A percentile compares a stretch with the other conserved stretches of the same genome.
phyloP scores from a whole-genome alignment of 2,329 filamentous ascomycete species.

The Paracamarosporium sp. region DNA sequence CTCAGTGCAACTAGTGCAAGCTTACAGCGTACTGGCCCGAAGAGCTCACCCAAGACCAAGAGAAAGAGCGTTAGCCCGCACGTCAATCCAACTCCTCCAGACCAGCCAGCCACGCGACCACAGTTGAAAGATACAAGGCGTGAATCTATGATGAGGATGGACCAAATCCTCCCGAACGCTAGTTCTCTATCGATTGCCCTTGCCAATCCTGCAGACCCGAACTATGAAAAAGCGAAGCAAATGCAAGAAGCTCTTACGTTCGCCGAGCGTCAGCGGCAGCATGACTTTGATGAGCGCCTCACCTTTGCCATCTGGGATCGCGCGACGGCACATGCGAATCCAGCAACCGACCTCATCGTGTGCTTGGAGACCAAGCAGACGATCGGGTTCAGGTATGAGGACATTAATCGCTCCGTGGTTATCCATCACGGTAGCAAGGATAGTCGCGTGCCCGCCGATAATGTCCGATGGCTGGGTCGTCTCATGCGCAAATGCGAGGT shows the following conservation, averaged over 20 bases:
- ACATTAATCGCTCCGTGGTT: slow-evolving; percentile 88
- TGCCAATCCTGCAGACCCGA: slow-evolving; percentile 34
- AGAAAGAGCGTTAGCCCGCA: slow-evolving; percentile 36
- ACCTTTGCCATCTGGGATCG: slow-evolving; percentile 95
- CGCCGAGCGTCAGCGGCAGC: slow-evolving; percentile 74
- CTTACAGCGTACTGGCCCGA: slow-evolving; percentile 61
- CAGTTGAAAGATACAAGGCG: slow-evolving; percentile 45
- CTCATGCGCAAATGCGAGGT: slow-evolving; percentile 95
- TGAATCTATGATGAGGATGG: slow-evolving; percentile 58
- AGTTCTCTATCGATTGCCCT: slow-evolving; percentile 39
- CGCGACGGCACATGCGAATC: slow-evolving; percentile 89
- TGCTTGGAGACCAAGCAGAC: slow-evolving; percentile 89
- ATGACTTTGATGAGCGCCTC: slow-evolving; percentile 80
- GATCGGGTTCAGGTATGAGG: slow-evolving; percentile 96
- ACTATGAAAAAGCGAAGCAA: slow-evolving; percentile 36
- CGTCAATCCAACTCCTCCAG: slow-evolving; percentile 6
- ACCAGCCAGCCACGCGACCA: slow-evolving; percentile 11
- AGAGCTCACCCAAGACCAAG: slow-evolving; percentile 56
- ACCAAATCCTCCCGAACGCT: slow-evolving; percentile 52
- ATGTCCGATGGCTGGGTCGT: slow-evolving; percentile 92
- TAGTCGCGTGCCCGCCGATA: slow-evolving; percentile 90
- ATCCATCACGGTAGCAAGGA: slow-evolving; percentile 95
- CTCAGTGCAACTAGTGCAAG: slow-evolving; percentile 91
- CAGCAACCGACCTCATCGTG: slow-evolving; percentile 89
- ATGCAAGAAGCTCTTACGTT: slow-evolving; percentile 63